Base-by-base conservation (phyloP, 805 yeast species). In the Komagataella pastoris region DNA sequence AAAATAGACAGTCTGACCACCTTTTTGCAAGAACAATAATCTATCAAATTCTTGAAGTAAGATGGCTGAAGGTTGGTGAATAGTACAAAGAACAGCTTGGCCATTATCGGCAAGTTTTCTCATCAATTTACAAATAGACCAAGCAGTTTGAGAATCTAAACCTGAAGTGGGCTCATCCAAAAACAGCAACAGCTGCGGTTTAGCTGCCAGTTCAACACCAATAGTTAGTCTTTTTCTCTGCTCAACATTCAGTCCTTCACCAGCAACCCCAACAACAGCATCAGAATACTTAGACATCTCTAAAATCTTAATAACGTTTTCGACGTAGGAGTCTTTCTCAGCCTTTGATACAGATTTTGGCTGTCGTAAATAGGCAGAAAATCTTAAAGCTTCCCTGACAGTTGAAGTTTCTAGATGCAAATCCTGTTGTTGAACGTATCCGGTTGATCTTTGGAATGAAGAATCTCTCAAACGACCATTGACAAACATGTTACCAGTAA, bases 41-140 rank as follows among this genome's bases (percentile, higher is more conserved):
- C 89, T 76, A 62, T 88, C 95, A 62, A 88, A 86, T 59, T 83
- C 87, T 61, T 85, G 77, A 68, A 86, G 73, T 61, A 86, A 70
- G 53, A 83, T 73, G 51, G 95, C 90, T 7, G 93, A 85, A 60
- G 95, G 95, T 66, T 85, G 95, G 67, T 85, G 93, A 58, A 85
- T 85, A 24, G 95, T 85, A 70, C 83, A 78, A 56, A 79, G 66
- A 55, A 79, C 70, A 23, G 80, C 77, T 58, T 76, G 80, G 18
- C 80, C 80, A 53, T 74, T 68, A 55, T 73, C 72, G 5, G 75
- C 80, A 60, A 72, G 71, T 57, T 69, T 71, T 58, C 75, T 72
- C 67, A 74, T 73, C 61, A 79, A 69, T 57, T 75, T 72, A 57
- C 78, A 71, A 57, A 79, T 74, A 18, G 83, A 75, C 79, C 81